Percentiles rank a stretch among this genome's conserved stretches.
Conservation (phyloP, 2,329 filamentous ascomycete genomes). For the Pseudocercospora vitis region DNA sequence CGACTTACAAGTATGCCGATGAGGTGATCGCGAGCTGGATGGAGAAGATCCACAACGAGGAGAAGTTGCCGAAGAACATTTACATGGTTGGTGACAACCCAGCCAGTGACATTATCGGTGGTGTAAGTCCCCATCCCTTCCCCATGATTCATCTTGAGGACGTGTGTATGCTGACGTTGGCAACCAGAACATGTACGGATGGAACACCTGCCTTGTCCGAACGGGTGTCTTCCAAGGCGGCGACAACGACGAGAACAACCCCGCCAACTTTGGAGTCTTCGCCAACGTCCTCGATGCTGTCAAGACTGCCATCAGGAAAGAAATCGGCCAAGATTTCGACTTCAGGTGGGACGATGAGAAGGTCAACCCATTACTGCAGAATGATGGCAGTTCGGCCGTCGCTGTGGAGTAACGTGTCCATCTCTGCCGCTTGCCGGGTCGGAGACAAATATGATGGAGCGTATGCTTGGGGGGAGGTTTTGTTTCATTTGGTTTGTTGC, state of each 20-base stretch:
- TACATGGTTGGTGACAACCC: slow-evolving; percentile 80
- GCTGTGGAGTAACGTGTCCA: slow-evolving; percentile 32
- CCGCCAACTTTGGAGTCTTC: slow-evolving; percentile 75
- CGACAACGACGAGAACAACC: slow-evolving; percentile 74
- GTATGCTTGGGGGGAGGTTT: too few relatives aligned
- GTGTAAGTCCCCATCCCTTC: slow-evolving; percentile 35
- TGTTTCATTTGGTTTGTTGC: too few relatives aligned
- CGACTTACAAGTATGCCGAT: slow-evolving; percentile 77
- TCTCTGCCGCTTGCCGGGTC: too few relatives aligned
- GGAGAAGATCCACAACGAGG: slow-evolving; percentile 72
- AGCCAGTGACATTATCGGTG: slow-evolving; percentile 70
- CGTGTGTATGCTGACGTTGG: slow-evolving; percentile 11
- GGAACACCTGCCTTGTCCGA: slow-evolving; percentile 77
- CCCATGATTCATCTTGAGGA: too few relatives aligned
- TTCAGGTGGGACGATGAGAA: slow-evolving; percentile 67
- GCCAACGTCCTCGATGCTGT: slow-evolving; percentile 71
- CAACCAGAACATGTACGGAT: slow-evolving; percentile 68
- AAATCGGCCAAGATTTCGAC: slow-evolving; percentile 72
- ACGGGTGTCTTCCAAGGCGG: slow-evolving; percentile 77
- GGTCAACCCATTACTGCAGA: slow-evolving; percentile 63
- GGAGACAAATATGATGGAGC: too few relatives aligned
- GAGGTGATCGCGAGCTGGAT: slow-evolving; percentile 73
- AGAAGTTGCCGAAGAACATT: slow-evolving; percentile 66
- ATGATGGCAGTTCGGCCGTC: slow-evolving; percentile 23
- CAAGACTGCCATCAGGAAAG: slow-evolving; percentile 64